Percentiles rank a stretch among this genome's conserved stretches.
phyloP scores from a whole-genome alignment of 768 basidiomycete species.

The Agrocybe pediades region DNA sequence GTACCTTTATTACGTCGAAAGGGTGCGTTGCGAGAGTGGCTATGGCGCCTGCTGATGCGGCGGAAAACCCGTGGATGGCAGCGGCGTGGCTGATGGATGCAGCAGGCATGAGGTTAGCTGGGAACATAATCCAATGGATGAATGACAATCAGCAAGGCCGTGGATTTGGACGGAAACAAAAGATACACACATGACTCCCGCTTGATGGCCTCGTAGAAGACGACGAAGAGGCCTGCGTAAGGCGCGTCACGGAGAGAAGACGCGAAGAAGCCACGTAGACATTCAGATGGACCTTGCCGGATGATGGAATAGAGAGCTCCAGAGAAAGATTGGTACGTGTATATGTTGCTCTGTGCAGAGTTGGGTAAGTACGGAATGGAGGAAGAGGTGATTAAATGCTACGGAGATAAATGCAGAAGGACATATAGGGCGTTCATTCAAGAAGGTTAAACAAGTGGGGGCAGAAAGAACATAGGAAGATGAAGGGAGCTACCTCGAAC shows the following conservation, averaged over 20 bases:
- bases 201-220: conserved; percentile 89
- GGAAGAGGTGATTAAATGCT: no score
- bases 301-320: conserved; percentile 60
- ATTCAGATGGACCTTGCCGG: conserved; percentile 75
- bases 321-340: conserved; percentile 64
- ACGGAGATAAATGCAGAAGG: no score
- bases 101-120: conserved; percentile 45
- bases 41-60: conserved; percentile 79
- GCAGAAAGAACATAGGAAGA: neutral
- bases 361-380: neutral
- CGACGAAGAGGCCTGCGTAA: conserved; percentile 87
- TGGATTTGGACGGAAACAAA: neutral
- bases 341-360: conserved; percentile 67
- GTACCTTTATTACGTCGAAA: conserved; percentile 91
- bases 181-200: conserved; percentile 59
- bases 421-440: no score
- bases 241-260: conserved; percentile 94
- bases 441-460: no score
- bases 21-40: conserved; percentile 89
- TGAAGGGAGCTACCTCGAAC: conserved; percentile 65
- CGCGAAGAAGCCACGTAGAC: conserved; percentile 84
- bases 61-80: conserved; percentile 62
- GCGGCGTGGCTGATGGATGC: conserved; percentile 48
- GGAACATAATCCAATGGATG: conserved; percentile 1
- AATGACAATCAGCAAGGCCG: neutral